These are phyloP conservation scores for Populus davidiana DNA, from an alignment of 345 rosid genomes.

Conservation along the genomic window DNA sequence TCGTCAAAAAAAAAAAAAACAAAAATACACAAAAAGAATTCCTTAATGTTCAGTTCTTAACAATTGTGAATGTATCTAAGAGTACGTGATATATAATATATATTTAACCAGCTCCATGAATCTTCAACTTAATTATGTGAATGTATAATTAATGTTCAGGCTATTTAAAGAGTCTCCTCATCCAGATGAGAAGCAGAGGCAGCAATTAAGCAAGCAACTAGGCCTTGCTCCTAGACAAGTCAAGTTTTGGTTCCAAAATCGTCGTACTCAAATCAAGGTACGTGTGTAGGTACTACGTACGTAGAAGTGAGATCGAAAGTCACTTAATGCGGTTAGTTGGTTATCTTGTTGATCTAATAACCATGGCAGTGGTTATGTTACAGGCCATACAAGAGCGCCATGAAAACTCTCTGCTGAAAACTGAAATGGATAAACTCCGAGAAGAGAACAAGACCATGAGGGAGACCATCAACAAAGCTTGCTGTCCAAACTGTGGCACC, in stretches of 20 bases:
- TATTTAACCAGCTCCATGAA: too few relatives aligned
- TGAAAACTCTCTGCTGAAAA: slow-evolving; percentile 77
- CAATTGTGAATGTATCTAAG: neutral
- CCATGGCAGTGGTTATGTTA: neutral
- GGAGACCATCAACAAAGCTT: slow-evolving; percentile 63
- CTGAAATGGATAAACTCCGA: slow-evolving; percentile 79
- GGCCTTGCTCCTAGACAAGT: slow-evolving; percentile 97
- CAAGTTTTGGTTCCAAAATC: slow-evolving; percentile 99
- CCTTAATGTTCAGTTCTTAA: neutral
- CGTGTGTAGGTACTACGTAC: too few relatives aligned
- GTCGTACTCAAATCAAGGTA: slow-evolving; percentile 96
- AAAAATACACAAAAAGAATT: neutral
- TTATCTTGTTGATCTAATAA: neutral
- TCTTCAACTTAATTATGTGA: too few relatives aligned
- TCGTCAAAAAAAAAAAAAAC: neutral
- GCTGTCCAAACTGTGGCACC: slow-evolving; percentile 83
- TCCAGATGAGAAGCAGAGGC: slow-evolving; percentile 98
- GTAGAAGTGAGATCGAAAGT: neutral
- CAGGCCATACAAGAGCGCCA: slow-evolving; percentile 98
- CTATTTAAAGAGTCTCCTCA: slow-evolving; percentile 95
- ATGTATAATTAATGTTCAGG: slow-evolving; percentile 33
- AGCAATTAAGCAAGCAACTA: slow-evolving; percentile 82
- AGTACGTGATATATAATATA: too few relatives aligned
- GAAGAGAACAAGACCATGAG: slow-evolving; percentile 90
- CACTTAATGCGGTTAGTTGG: neutral